Conservation (phyloP, 208 protist species). For the Porcisia deanei region DNA sequence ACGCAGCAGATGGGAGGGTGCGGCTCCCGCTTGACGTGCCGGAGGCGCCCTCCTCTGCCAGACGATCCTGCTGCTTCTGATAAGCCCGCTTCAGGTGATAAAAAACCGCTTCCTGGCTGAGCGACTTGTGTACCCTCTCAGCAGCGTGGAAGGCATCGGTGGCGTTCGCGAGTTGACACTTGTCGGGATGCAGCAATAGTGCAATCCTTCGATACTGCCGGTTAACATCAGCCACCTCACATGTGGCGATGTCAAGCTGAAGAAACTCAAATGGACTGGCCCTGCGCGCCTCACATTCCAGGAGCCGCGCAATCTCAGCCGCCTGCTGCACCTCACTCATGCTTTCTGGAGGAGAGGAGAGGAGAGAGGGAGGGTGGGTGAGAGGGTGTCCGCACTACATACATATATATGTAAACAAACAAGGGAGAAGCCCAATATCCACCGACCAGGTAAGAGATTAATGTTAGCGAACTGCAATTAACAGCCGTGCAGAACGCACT, state of each 20-base stretch:
- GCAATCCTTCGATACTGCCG: slow-evolving; percentile 72
- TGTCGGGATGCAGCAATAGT: slow-evolving; percentile 89
- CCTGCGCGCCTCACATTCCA: slow-evolving; percentile 46
- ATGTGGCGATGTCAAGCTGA: slow-evolving; percentile 59
- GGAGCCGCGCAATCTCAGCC: slow-evolving; percentile 64
- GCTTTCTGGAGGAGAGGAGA: too few relatives aligned
- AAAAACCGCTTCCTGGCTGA: slow-evolving; percentile 73
- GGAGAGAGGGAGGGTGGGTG: neutral
- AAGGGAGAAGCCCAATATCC: too few relatives aligned
- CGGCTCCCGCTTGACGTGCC: slow-evolving; percentile 1
- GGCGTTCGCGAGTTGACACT: slow-evolving; percentile 78
- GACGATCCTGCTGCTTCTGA: slow-evolving; percentile 49
- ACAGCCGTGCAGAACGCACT: too few relatives aligned
- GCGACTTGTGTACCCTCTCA: slow-evolving; percentile 79
- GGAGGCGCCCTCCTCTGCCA: slow-evolving; percentile 41
- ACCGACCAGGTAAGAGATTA: too few relatives aligned
- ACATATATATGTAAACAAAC: too few relatives aligned
- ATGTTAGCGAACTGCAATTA: too few relatives aligned
- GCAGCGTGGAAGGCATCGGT: slow-evolving; percentile 82
- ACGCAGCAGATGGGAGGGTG: slow-evolving; percentile 2
- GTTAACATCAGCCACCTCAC: slow-evolving; percentile 66
- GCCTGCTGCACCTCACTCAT: slow-evolving; percentile 48
- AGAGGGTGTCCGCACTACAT: neutral
- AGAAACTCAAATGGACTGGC: slow-evolving; percentile 67
- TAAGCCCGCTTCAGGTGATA: slow-evolving; percentile 70